A percentile compares a stretch with the other conserved stretches of the same genome.
Evolutionary conservation across 2,329 filamentous ascomycete species (phyloP).

Genomic region (Sporothrix pallida): DNA sequence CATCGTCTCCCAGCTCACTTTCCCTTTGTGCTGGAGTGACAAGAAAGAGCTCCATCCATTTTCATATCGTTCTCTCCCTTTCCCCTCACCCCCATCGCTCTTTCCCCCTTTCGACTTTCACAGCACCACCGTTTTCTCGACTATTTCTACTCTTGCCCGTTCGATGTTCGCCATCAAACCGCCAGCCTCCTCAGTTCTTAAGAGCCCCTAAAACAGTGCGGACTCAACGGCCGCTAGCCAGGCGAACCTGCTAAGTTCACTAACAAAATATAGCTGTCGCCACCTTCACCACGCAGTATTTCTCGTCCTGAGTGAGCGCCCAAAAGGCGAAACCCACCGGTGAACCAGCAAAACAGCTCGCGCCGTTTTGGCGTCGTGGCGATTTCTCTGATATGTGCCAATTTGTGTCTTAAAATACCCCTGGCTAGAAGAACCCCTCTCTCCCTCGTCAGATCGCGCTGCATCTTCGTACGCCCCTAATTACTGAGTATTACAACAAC

Average conservation of each 20-base stretch:
- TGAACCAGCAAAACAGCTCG: neutral
- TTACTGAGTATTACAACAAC: neutral
- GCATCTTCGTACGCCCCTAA: neutral
- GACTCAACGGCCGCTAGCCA: constrained; percentile 26
- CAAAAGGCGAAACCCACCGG: neutral
- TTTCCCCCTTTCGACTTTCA: neutral
- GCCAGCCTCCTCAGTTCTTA: no score
- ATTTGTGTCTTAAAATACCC: constrained; percentile 10
- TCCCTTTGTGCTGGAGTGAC: neutral
- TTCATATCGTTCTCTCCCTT: neutral
- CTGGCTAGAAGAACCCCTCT: neutral
- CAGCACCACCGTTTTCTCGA: neutral
- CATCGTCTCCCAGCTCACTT: constrained; percentile 27
- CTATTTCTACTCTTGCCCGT: constrained; percentile 1
- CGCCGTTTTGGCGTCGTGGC: no score
- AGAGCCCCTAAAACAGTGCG: constrained; percentile 1
- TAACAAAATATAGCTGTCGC: neutral
- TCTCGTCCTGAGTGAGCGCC: neutral
- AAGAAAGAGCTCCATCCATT: neutral
- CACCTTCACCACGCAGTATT: neutral
- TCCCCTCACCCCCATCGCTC: neutral
- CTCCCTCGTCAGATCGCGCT: constrained; percentile 1
- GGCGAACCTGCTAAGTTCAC: neutral
- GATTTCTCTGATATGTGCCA: neutral
- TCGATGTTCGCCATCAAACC: neutral